Conservation (phyloP, 495 filamentous ascomycete species). For the Penicillium taxi region DNA sequence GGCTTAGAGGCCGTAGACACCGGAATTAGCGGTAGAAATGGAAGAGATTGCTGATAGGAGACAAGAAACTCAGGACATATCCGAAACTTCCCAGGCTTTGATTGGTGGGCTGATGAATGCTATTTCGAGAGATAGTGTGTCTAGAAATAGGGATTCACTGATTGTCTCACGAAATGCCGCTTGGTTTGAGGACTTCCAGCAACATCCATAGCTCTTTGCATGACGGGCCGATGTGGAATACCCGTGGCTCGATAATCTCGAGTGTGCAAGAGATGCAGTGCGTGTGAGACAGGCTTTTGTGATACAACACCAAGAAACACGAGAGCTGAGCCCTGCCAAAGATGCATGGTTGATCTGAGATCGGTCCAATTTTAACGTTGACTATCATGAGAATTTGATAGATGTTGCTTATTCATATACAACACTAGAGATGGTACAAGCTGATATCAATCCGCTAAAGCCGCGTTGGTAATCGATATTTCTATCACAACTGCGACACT, state of each 20-base stretch:
- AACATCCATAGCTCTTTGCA: slow-evolving; percentile 15
- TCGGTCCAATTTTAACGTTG: slow-evolving; percentile 17
- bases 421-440: too few relatives aligned
- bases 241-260: slow-evolving; percentile 13
- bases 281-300: slow-evolving; percentile 14
- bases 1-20: slow-evolving; percentile 2
- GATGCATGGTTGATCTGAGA: slow-evolving; percentile 7
- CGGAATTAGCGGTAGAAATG: slow-evolving; percentile 13
- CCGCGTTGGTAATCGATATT: slow-evolving; percentile 3
- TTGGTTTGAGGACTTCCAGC: slow-evolving; percentile 7
- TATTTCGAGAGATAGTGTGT: slow-evolving; percentile 13
- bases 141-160: slow-evolving; percentile 7
- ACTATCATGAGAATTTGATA: slow-evolving; percentile 1
- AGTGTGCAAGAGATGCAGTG: slow-evolving; percentile 14
- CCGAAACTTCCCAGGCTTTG: slow-evolving; percentile 5
- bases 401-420: not conserved
- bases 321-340: slow-evolving; percentile 1
- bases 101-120: slow-evolving; percentile 9
- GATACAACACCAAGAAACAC: slow-evolving; percentile 11
- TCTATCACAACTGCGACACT: slow-evolving; percentile 6
- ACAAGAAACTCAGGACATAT: slow-evolving; percentile 5
- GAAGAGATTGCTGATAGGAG: slow-evolving; percentile 14
- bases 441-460: not conserved
- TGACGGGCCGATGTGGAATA: slow-evolving; percentile 9
- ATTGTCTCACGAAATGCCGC: slow-evolving; percentile 13